These are phyloP conservation scores for Emergomyces orientalis DNA, from an alignment of 2,329 filamentous ascomycete genomes.

Conservation along the genomic window DNA sequence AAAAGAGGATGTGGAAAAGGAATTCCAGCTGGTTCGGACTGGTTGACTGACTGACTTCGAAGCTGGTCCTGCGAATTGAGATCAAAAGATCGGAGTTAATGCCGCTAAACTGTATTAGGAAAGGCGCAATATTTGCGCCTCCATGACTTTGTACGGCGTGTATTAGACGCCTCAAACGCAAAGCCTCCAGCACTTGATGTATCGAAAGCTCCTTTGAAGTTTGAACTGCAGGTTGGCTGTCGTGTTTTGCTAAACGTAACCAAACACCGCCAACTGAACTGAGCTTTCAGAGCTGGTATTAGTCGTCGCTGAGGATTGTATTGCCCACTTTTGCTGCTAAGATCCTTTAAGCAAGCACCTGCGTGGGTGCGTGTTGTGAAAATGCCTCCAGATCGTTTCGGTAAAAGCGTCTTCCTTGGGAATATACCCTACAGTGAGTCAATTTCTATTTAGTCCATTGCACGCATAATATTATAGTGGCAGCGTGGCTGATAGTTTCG, in stretches of 20 bases:
- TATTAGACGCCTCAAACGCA: slow-evolving; percentile 2
- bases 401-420: slow-evolving; percentile 41
- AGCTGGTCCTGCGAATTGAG: background rate
- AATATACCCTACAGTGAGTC: slow-evolving; percentile 63
- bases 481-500: slow-evolving; percentile 58
- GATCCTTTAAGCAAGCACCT: background rate
- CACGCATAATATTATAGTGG: slow-evolving; percentile 50
- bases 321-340: background rate
- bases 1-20: slow-evolving; percentile 12
- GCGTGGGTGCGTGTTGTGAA: slow-evolving; percentile 13
- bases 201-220: background rate
- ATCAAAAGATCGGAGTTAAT: slow-evolving; percentile 14
- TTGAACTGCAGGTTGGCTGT: background rate
- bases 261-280: background rate
- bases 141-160: background rate
- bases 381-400: slow-evolving; percentile 38
- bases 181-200: background rate
- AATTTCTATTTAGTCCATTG: slow-evolving; percentile 69
- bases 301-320: background rate
- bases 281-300: background rate
- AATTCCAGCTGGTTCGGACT: background rate
- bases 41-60: background rate
- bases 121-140: slow-evolving; percentile 4
- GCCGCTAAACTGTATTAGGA: slow-evolving; percentile 13
- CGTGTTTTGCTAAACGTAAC: background rate